Evolutionary conservation across 225 moss, liverwort and hornwort species (phyloP), one percentile per base, ranked within the genome.

Genomic region (Asterella californica): DNA sequence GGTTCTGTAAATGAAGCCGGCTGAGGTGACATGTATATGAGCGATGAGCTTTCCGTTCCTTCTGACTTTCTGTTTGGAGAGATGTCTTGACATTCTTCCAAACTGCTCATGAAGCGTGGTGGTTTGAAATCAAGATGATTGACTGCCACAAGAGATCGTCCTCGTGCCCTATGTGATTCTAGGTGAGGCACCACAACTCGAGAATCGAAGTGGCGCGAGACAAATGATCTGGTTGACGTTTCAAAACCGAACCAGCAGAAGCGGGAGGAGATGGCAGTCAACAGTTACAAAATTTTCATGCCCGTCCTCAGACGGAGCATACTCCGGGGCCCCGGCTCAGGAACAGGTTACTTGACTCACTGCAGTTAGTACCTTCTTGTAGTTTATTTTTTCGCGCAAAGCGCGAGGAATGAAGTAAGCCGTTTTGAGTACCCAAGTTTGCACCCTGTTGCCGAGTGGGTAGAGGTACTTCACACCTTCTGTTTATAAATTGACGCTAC

Each of bases 301-400:
- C 9, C 25, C n/a, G 48, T 71, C 27, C 71, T 46, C n/a, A 25
- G n/a, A 46, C 38, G 46, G 71, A 25, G 46, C 25, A 71, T 71
- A 45, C 70, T 46, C 70, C 70, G 11, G 30, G 15, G 30, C 45
- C 7, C 33, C 65, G 25, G 3, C 15, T 15, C n/a, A 33, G 36
- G 69, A 36, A 47, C 71, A 71, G 71, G 71, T 48, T 24, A 27
- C 71, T 27, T 27, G n/a, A 37, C 38, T 38, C 21, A 69, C 14
- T 45, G 25, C 11, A 71, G 24, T 47, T 48, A 71, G 46, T 71
- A 46, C 47, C 46, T 10, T 25, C 25, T 47, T n/a, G 71, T 45
- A 25, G 71, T 46, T 30, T 71, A 45, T 47, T 25, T 27, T 71
- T 69, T 71, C 46, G 71, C 71, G 71, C 71, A 48, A 48, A 45